Conservation (phyloP, 257 asterid species). For the Petunia axillaris region DNA sequence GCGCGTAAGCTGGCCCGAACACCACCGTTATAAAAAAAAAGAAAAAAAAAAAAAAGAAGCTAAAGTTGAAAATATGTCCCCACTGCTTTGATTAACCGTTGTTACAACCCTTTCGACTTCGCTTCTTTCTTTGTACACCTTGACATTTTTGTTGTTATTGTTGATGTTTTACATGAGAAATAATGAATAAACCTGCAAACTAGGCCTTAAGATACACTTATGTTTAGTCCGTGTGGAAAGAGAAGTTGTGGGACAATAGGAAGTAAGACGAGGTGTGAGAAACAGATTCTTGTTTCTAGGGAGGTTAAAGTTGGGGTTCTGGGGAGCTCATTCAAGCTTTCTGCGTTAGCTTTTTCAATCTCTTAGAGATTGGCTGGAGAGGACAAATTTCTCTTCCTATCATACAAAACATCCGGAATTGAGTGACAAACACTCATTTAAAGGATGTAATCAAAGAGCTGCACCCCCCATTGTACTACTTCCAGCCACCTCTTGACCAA, state of each 20-base stretch:
- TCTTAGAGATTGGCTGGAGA: neutral
- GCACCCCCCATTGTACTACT: constrained; percentile 6
- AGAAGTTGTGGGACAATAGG: neutral
- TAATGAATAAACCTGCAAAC: constrained; percentile 19
- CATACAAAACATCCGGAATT: constrained; percentile 3
- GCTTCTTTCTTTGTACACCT: neutral
- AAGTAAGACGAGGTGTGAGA: constrained; percentile 10
- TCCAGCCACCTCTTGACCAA: neutral
- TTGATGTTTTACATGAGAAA: constrained; percentile 15
- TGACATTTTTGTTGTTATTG: neutral
- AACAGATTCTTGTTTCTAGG: constrained; percentile 12
- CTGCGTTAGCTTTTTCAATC: neutral
- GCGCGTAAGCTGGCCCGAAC: too few species aligned
- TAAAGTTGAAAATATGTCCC: neutral
- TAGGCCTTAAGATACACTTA: neutral
- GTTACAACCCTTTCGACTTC: neutral
- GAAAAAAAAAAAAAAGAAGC: neutral
- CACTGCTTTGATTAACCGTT: neutral
- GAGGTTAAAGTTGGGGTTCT: constrained; percentile 19
- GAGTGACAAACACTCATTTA: neutral
- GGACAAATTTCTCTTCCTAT: neutral
- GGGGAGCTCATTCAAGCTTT: constrained; percentile 13
- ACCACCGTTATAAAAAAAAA: too few species aligned
- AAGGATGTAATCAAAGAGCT: constrained; percentile 17
- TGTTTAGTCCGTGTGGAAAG: constrained; percentile 10